Base-by-base conservation (phyloP, 257 asterid genomes). In the Solanum ossicruentum region DNA sequence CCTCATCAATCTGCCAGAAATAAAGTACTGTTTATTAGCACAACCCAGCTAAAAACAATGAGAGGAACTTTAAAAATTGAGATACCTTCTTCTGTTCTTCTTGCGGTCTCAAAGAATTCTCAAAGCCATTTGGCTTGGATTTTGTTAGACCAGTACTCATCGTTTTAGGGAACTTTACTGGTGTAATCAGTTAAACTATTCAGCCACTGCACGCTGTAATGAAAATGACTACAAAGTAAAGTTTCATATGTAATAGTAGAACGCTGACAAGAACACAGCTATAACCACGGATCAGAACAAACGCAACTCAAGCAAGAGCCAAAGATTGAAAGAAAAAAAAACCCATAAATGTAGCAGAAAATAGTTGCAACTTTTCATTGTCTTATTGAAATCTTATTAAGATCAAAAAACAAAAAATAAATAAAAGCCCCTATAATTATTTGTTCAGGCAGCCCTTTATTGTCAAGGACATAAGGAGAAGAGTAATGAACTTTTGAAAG, bases 1-100 rank as follows among this genome's bases (percentile, higher is more conserved):
- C 93, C 92, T 95, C 98, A 65, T 89, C 86, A 86, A 97, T 92
- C 98, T 96, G 92, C 91, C 85, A 54, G 56, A 1, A 78, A 52
- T 26, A 52, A 78, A 78, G 49, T 16, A 26, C 82, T 17, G 12
- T 23, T 26, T 13, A 21, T 32, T 49, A 17, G 28, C 60, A 23
- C n/a, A 49, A 12, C 55, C 52, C n/a, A 17, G 60, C 77, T 16
- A 82, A 82, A 63, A 7, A 85, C 52, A 72, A 78, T 17, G n/a
- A 63, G 3, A 8, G 66, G 17, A 63, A 41, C 78, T 36, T 32
- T 20, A 6, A 78, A 23, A 52, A 43, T n/a, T 8, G 20, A 28
- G 23, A 63, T 88, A 94, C 99, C 98, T 91, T 94, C 84, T 67
- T 90, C 86, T 89, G 93, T 87, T 95, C 72, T 61, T 79, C 80